Conservation (phyloP, 805 yeast genomes). For the Metschnikowia borealis region DNA sequence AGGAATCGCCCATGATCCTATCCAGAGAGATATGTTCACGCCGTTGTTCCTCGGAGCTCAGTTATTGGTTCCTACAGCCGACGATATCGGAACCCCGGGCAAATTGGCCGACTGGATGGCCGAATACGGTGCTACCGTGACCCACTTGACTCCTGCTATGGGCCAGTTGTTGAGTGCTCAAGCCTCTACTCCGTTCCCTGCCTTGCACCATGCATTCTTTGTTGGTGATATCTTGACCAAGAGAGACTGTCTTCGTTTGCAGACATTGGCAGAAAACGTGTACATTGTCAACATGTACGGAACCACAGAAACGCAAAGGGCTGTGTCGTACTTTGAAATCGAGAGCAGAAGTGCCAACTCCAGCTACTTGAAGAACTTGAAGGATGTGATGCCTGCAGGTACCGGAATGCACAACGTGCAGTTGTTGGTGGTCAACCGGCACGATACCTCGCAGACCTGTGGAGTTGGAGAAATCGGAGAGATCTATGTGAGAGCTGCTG, state of each 20-base stretch:
- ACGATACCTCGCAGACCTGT: constrained; percentile 84
- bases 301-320: constrained; percentile 98
- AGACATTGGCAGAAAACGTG: constrained; percentile 86
- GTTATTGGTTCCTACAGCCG: constrained; percentile 88
- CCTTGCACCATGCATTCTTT: constrained; percentile 92
- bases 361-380: constrained; percentile 71
- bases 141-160: constrained; percentile 99
- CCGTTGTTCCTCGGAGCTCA: constrained; percentile 95
- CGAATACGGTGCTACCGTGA: constrained; percentile 84
- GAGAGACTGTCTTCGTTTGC: constrained; percentile 92
- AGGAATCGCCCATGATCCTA: constrained; percentile 99
- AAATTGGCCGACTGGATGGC: constrained; percentile 97
- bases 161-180: constrained; percentile 96
- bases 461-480: constrained; percentile 99
- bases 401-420: constrained; percentile 96
- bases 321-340: constrained; percentile 92
- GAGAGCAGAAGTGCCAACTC: constrained; percentile 67
- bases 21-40: constrained; percentile 98
- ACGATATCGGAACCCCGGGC: constrained; percentile 98
- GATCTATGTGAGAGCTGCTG: constrained; percentile 96
- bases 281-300: constrained; percentile 97
- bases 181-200: constrained; percentile 81
- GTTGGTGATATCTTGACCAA: constrained; percentile 97
- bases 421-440: constrained; percentile 85
- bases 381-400: constrained; percentile 98